These are phyloP conservation scores for Fusarium brevicatenulatum DNA, from an alignment of 2,329 filamentous ascomycete genomes.

Conservation along the genomic window DNA sequence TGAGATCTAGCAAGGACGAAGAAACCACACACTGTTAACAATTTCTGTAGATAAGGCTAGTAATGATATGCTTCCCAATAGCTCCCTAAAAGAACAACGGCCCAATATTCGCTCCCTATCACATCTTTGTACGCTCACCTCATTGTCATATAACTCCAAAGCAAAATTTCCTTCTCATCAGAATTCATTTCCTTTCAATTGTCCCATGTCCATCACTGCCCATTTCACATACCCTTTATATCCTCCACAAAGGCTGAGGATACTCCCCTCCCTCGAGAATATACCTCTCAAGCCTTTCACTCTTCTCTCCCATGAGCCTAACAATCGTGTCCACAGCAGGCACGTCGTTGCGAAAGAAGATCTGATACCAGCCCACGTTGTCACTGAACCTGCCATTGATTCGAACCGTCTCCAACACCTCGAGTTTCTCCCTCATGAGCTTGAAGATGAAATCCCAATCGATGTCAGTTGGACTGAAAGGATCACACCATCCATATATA, in stretches of 20 bases:
- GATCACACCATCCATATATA: slow-evolving; percentile 19
- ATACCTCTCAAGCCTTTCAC: slow-evolving; percentile 22
- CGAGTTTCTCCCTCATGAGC: slow-evolving; percentile 16
- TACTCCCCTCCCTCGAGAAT: slow-evolving; percentile 34
- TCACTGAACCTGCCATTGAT: slow-evolving; percentile 25
- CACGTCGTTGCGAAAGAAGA: slow-evolving; percentile 10
- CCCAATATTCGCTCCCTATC: background rate
- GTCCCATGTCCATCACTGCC: background rate
- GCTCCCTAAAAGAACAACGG: background rate
- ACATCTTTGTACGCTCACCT: background rate
- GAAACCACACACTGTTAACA: background rate
- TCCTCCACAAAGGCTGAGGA: slow-evolving; percentile 21
- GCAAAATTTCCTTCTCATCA: background rate
- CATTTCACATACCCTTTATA: background rate
- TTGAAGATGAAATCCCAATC: slow-evolving; percentile 35
- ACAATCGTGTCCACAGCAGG: background rate
- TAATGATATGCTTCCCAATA: background rate
- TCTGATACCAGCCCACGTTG: slow-evolving; percentile 24
- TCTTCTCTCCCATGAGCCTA: slow-evolving; percentile 1
- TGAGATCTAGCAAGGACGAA: background rate
- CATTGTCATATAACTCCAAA: background rate
- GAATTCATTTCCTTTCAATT: background rate
- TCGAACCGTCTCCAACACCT: slow-evolving; percentile 6
- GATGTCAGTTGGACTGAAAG: background rate
- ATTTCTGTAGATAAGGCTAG: background rate